Conservation (phyloP, 306 rosid genomes). For the Cucurbita pepo region DNA sequence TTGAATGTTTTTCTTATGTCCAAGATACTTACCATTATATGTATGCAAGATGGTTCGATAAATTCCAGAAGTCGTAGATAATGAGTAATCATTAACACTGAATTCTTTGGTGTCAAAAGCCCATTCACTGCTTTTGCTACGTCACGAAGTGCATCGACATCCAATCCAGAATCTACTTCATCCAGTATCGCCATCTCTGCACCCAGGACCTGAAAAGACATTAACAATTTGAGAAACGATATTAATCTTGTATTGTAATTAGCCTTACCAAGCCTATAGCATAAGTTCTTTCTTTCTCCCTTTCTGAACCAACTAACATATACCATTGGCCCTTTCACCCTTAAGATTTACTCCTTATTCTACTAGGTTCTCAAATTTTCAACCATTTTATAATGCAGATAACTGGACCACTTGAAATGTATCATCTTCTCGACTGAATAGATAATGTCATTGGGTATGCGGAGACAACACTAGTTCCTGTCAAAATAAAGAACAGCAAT, state of each 20-base stretch:
- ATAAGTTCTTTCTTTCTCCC: background rate
- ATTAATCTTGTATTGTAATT: background rate
- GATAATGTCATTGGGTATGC: too few species aligned
- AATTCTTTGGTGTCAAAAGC: constrained; percentile 53
- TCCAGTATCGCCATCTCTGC: constrained; percentile 88
- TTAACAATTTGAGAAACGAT: background rate
- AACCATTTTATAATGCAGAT: background rate
- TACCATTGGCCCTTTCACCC: background rate
- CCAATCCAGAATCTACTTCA: constrained; percentile 97
- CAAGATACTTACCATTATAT: constrained; percentile 58
- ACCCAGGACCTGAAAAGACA: constrained; percentile 56
- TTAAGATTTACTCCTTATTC: background rate
- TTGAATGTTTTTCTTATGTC: constrained; percentile 6
- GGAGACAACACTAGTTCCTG: too few species aligned
- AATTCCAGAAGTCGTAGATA: constrained; percentile 65
- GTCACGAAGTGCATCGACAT: constrained; percentile 86
- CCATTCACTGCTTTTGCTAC: constrained; percentile 75
- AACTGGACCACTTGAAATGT: background rate
- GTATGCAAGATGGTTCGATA: constrained; percentile 59
- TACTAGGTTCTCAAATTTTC: background rate
- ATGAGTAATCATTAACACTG: constrained; percentile 81
- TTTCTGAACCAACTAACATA: background rate
- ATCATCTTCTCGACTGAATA: background rate
- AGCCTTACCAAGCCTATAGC: background rate
- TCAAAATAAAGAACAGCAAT: background rate